A percentile compares a stretch with the other conserved stretches of the same genome.
phyloP scores from a whole-genome alignment of 805 yeast genomes.

The Schizosaccharomyces lindneri region DNA sequence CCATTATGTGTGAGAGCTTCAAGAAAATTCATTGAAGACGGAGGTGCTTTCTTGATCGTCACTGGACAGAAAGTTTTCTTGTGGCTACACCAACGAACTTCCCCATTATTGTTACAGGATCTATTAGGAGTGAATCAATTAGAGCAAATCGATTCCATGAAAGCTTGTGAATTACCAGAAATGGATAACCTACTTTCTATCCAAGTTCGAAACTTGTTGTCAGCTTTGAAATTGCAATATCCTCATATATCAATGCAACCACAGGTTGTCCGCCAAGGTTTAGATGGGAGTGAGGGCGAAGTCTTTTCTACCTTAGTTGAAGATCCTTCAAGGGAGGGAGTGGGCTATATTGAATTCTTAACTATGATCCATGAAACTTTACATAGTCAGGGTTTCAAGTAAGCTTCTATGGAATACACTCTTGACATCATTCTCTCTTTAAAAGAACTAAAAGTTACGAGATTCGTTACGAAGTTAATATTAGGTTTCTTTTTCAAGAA shows the following conservation, averaged over 20 bases:
- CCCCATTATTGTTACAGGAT: slow-evolving; percentile 43
- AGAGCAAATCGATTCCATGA: slow-evolving; percentile 22
- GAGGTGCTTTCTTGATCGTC: slow-evolving; percentile 59
- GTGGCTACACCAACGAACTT: slow-evolving; percentile 47
- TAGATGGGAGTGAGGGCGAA: slow-evolving; percentile 33
- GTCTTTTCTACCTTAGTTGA: slow-evolving; percentile 45
- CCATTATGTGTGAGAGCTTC: slow-evolving; percentile 28
- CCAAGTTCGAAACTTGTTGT: slow-evolving; percentile 40
- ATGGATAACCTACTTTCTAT: slow-evolving; percentile 41
- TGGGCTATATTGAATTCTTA: slow-evolving; percentile 44
- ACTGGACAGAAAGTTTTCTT: slow-evolving; percentile 35
- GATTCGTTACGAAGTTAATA: no score
- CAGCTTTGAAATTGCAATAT: slow-evolving; percentile 23
- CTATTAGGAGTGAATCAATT: slow-evolving; percentile 37
- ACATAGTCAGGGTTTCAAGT: not conserved
- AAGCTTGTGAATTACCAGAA: slow-evolving; percentile 36
- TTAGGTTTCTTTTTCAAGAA: no score
- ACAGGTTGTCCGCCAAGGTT: slow-evolving; percentile 36
- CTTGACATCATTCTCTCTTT: no score
- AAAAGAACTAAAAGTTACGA: no score
- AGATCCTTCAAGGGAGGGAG: slow-evolving; percentile 33
- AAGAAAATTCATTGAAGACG: slow-evolving; percentile 22
- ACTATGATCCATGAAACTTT: slow-evolving; percentile 32
- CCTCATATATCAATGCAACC: slow-evolving; percentile 22
- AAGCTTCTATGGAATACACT: not conserved